phyloP scores from a whole-genome alignment of 768 basidiomycete species.

The Phaeotremella skinneri region DNA sequence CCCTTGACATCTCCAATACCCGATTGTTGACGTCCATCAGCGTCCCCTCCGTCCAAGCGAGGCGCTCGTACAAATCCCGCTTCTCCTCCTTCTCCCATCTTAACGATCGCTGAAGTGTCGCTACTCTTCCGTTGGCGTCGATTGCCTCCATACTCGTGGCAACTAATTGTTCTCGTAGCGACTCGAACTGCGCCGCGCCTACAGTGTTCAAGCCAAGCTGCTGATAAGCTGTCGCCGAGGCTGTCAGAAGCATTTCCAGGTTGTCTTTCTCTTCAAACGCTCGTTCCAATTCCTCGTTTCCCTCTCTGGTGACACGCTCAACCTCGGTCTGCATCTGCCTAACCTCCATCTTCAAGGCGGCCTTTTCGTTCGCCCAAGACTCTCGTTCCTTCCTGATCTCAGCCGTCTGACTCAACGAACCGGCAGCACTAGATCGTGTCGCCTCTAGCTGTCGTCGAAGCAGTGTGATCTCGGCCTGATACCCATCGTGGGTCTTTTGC shows the following conservation, averaged over 20 bases:
- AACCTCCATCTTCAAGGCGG: slow-evolving; percentile 9
- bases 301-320: not conserved
- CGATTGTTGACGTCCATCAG: not conserved
- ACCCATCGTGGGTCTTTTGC: not conserved
- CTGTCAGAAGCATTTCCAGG: slow-evolving; percentile 12
- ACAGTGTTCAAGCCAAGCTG: slow-evolving; percentile 13
- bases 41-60: not conserved
- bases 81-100: not conserved
- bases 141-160: not conserved
- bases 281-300: not conserved
- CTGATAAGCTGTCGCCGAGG: slow-evolving; percentile 8
- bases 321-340: not conserved
- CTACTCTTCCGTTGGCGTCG: slow-evolving; percentile 8
- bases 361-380: slow-evolving; percentile 6
- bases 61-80: not conserved
- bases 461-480: not conserved
- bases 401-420: not conserved
- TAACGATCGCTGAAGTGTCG: slow-evolving; percentile 1
- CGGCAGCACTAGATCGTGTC: not conserved
- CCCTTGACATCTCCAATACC: not conserved
- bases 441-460: slow-evolving; percentile 3
- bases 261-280: slow-evolving; percentile 3
- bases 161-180: slow-evolving; percentile 4
- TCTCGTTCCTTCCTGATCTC: slow-evolving; percentile 8
- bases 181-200: slow-evolving; percentile 1